phyloP scores from a whole-genome alignment of 2,329 filamentous ascomycete species.

The Arthrobotrys conoides region DNA sequence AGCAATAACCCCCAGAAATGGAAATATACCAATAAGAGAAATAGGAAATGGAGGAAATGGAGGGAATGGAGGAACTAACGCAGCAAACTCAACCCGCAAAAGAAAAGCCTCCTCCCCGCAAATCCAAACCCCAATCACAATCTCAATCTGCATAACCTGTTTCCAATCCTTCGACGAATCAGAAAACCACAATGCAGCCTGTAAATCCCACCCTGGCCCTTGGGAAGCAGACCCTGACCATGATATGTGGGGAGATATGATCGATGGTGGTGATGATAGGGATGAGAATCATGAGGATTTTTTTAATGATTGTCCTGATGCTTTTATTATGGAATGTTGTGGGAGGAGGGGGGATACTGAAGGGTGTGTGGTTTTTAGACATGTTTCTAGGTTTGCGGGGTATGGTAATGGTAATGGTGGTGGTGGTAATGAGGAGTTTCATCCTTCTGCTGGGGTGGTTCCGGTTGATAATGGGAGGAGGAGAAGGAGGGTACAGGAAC shows the following conservation, averaged over 20 bases:
- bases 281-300: constrained; percentile 37
- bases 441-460: background rate
- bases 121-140: background rate
- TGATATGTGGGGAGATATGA: constrained; percentile 17
- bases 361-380: constrained; percentile 21
- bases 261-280: constrained; percentile 1
- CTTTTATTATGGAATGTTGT: constrained; percentile 39
- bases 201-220: constrained; percentile 1
- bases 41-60: too few relatives aligned
- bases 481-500: too few relatives aligned
- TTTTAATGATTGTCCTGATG: constrained; percentile 32
- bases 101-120: too few relatives aligned
- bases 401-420: too few relatives aligned
- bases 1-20: too few relatives aligned
- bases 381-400: constrained; percentile 10
- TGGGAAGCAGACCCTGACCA: constrained; percentile 39
- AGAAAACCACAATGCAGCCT: constrained; percentile 36
- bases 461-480: too few relatives aligned
- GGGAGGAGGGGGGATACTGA: constrained; percentile 25
- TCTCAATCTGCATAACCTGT: constrained; percentile 28
- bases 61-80: background rate
- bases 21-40: too few relatives aligned
- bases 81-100: constrained; percentile 8
- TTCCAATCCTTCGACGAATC: constrained; percentile 21
- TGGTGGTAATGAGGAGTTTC: background rate